Evolutionary conservation across 2,329 filamentous ascomycete genomes (phyloP), one percentile per base, ranked within the genome.

Genomic region (Aspergillus candidus): DNA sequence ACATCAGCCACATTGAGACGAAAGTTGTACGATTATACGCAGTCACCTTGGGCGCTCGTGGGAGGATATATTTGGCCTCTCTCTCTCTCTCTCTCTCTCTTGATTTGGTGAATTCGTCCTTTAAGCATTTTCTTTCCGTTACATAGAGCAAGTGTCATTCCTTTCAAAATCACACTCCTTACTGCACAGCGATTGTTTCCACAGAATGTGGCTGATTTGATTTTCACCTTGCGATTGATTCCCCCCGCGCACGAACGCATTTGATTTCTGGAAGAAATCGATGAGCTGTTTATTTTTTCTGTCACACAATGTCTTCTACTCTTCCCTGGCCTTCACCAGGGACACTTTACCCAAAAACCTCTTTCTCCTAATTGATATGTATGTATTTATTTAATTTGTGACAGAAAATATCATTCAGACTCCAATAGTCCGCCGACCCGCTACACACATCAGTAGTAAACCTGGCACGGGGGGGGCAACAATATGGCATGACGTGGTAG

Each of bases 1-100:
- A 44, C 32, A 46, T 41, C 32, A 47, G 35, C 30, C 18, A 27
- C 22, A 27, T 10, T 10, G 22, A 10, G 44, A 44, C 35, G 51
- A 42, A 53, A 40, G 58, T 47, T 63, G 59, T 63, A 65, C 55
- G 61, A 65, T 57, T 59, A 58, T 63, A 65, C 56, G 61, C 58
- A 60, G 52, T 56, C 54, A 42, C 57, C 50, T 40, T 55, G 49
- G 61, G 59, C 61, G 60, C 56, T 58, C 52, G 39, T 46, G 55
- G 60, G 48, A 55, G 53, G 51, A 49, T 48, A 50, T 53, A 49
- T 54, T 49, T 47, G 46, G 47, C 35, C 29, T 39, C 22, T 40
- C 27, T 32, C 35, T 38, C 35, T 48, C 36, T 50, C 40, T 37
- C 45, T 41, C 47, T 35, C 40, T 48, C 47, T 46, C 49, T 46